A percentile compares a stretch with the other conserved stretches of the same genome.
Conservation (phyloP, 805 yeast species). For the Saccharomycopsis microspora region DNA sequence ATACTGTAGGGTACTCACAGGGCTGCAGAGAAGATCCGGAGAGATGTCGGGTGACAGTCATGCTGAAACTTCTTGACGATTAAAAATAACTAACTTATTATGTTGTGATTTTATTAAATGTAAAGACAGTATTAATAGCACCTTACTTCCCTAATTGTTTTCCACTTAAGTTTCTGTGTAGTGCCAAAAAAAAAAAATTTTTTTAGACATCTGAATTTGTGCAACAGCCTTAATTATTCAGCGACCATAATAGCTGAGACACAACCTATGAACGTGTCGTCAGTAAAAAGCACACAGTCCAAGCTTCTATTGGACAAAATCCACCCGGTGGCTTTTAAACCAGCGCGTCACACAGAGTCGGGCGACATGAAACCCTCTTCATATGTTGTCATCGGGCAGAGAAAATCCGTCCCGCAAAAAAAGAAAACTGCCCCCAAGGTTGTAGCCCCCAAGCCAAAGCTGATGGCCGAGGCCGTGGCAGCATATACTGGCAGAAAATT, state of each 20-base stretch:
- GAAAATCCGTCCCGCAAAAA: neutral
- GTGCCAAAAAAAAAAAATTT: neutral
- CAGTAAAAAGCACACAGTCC: neutral
- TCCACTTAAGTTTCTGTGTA: too few relatives aligned
- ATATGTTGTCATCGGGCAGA: constrained; percentile 3
- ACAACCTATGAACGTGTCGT: neutral
- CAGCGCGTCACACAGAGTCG: constrained; percentile 12
- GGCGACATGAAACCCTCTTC: constrained; percentile 11
- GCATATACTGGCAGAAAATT: constrained; percentile 45
- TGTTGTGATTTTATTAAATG: too few relatives aligned
- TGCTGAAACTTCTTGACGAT: too few relatives aligned
- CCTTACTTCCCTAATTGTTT: too few relatives aligned
- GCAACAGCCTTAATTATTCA: neutral
- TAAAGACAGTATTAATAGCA: too few relatives aligned
- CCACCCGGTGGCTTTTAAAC: constrained; percentile 8
- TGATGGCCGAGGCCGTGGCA: constrained; percentile 47
- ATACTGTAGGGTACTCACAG: neutral
- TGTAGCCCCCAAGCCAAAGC: neutral
- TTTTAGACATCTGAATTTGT: neutral
- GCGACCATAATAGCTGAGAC: neutral
- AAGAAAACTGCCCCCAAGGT: neutral
- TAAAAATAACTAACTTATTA: too few relatives aligned
- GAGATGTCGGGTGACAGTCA: too few relatives aligned
- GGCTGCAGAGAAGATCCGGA: neutral
- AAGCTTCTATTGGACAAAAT: constrained; percentile 13